A percentile compares a stretch with the other conserved stretches of the same genome.
Evolutionary conservation across 2,329 filamentous ascomycete genomes (phyloP).

Genomic region (Aspergillus transmontanensis): DNA sequence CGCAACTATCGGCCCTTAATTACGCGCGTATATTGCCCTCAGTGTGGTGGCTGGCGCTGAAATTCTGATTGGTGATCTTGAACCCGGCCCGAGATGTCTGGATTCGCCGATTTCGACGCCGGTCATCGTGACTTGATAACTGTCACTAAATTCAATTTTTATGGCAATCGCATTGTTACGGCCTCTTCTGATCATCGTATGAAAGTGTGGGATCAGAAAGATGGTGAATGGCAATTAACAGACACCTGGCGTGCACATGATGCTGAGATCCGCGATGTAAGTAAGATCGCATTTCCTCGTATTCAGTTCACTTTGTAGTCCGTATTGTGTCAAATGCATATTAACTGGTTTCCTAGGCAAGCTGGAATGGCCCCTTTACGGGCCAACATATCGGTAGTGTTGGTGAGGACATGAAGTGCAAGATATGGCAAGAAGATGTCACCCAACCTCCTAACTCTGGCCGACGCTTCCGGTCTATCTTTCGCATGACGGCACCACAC

Average conservation of each 20-base stretch:
- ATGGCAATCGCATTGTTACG: conserved; percentile 87
- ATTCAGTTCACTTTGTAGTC: conserved; percentile 18
- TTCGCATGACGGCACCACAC: conserved; percentile 66
- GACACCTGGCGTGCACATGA: conserved; percentile 91
- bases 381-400: conserved; percentile 88
- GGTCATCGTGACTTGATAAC: conserved; percentile 69
- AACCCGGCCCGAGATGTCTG: conserved; percentile 36
- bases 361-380: conserved; percentile 90
- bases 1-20: not conserved
- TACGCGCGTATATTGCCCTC: conserved; percentile 12
- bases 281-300: conserved; percentile 27
- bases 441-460: conserved; percentile 73
- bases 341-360: conserved; percentile 60
- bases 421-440: conserved; percentile 90
- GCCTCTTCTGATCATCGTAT: conserved; percentile 91
- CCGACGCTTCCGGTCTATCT: conserved; percentile 75
- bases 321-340: conserved; percentile 21
- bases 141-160: conserved; percentile 85
- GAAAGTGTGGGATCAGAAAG: conserved; percentile 80
- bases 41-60: conserved; percentile 12
- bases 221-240: conserved; percentile 74
- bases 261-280: conserved; percentile 84
- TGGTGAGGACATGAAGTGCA: conserved; percentile 85
- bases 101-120: conserved; percentile 47
- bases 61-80: conserved; percentile 15